A percentile compares a stretch with the other conserved stretches of the same genome.
Conservation (phyloP, 257 asterid species). For the Salvia splendens region DNA sequence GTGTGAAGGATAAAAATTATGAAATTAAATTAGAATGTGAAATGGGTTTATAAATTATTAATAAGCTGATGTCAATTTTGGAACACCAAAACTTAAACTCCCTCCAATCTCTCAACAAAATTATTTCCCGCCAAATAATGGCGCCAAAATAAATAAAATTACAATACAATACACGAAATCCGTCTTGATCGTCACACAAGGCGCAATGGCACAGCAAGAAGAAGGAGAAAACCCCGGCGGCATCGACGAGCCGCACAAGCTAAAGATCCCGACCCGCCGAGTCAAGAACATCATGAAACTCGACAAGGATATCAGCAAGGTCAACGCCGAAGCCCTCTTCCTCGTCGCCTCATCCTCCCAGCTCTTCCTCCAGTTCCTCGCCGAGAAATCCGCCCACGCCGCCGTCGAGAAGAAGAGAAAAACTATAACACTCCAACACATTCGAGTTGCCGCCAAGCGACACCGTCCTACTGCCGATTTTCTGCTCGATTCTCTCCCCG, state of each 20-base stretch:
- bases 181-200: neutral
- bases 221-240: slow-evolving; percentile 39
- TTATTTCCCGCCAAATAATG: neutral
- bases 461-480: slow-evolving; percentile 85
- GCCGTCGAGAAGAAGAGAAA: slow-evolving; percentile 74
- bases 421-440: slow-evolving; percentile 56
- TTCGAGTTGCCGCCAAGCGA: slow-evolving; percentile 66
- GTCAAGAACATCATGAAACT: slow-evolving; percentile 77
- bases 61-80: too few relatives aligned
- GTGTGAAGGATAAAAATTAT: too few relatives aligned
- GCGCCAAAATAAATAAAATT: neutral
- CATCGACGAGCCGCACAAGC: slow-evolving; percentile 41
- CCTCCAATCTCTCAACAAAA: too few relatives aligned
- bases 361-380: slow-evolving; percentile 73
- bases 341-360: slow-evolving; percentile 73
- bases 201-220: slow-evolving; percentile 47
- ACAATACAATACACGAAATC: too few relatives aligned
- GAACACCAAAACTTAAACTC: too few relatives aligned
- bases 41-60: too few relatives aligned
- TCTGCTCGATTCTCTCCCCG: slow-evolving; percentile 76
- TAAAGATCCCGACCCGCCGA: slow-evolving; percentile 65
- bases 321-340: slow-evolving; percentile 74
- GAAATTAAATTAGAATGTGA: too few relatives aligned
- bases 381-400: slow-evolving; percentile 74
- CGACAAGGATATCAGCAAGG: slow-evolving; percentile 72